These are phyloP conservation scores for Lignosus rhinocerotis DNA, from an alignment of 1,284 basidiomycete species.

Conservation along the genomic window DNA sequence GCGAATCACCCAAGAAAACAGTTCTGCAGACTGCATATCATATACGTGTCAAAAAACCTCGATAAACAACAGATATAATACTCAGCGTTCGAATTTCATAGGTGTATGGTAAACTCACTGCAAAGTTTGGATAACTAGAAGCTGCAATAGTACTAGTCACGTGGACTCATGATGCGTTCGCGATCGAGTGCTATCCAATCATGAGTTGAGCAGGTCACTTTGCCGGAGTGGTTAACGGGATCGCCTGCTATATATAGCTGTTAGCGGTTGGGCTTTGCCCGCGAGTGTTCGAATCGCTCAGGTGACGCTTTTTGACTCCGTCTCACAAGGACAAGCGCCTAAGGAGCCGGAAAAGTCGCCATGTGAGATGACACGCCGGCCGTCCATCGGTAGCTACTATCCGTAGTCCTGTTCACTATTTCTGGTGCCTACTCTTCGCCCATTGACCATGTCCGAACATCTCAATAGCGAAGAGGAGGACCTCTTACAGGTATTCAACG, in stretches of 20 bases:
- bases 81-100: too few relatives aligned
- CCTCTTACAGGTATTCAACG: slow-evolving; percentile 30
- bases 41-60: too few relatives aligned
- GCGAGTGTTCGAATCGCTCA: slow-evolving; percentile 88
- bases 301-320: slow-evolving; percentile 63
- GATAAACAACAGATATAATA: too few relatives aligned
- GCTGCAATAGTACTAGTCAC: too few relatives aligned
- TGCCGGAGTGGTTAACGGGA: slow-evolving; percentile 93
- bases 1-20: too few relatives aligned
- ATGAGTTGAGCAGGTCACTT: slow-evolving; percentile 54
- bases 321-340: background rate
- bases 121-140: too few relatives aligned
- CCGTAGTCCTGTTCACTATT: background rate
- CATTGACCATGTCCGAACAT: slow-evolving; percentile 29
- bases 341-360: background rate
- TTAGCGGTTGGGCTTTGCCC: slow-evolving; percentile 53
- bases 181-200: too few relatives aligned
- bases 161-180: too few relatives aligned
- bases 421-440: background rate
- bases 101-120: background rate
- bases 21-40: too few relatives aligned
- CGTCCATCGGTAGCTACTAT: background rate
- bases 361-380: too few relatives aligned
- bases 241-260: slow-evolving; percentile 69
- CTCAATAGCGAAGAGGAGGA: slow-evolving; percentile 32